Evolutionary conservation across 257 asterid genomes (phyloP).

Genomic region (Fraxinus excelsior): DNA sequence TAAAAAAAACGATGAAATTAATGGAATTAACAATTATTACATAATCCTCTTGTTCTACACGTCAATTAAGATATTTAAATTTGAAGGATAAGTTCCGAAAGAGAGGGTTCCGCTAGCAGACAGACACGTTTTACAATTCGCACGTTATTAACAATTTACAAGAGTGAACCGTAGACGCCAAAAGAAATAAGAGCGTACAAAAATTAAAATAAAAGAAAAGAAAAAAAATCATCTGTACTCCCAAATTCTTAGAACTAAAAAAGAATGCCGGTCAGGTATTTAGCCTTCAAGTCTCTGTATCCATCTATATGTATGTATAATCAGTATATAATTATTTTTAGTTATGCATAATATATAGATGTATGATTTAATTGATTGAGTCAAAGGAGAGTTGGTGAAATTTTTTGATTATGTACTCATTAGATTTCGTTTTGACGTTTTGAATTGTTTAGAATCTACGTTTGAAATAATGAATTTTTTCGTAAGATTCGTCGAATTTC

Average conservation of each 20-base stretch:
- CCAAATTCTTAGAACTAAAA: background rate
- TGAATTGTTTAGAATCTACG: background rate
- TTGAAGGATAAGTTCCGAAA: too few species aligned
- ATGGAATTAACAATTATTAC: too few species aligned
- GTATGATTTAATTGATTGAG: background rate
- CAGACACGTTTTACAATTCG: too few species aligned
- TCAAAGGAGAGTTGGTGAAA: background rate
- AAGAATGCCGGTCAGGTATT: constrained; percentile 27
- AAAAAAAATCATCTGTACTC: background rate
- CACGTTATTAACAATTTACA: too few species aligned
- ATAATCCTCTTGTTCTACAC: too few species aligned
- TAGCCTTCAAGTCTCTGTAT: background rate
- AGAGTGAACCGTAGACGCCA: background rate
- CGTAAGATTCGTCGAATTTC: background rate
- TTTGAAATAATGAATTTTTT: background rate
- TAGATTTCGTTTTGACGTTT: background rate
- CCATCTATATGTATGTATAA: background rate
- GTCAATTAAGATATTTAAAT: too few species aligned
- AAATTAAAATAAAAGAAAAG: background rate
- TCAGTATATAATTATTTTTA: background rate
- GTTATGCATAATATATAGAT: background rate
- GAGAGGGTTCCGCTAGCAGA: too few species aligned
- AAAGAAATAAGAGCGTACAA: background rate
- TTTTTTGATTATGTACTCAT: background rate
- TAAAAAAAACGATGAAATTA: too few species aligned